A percentile compares a stretch with the other conserved stretches of the same genome.
Evolutionary conservation across 2,329 filamentous ascomycete genomes (phyloP).

Genomic region (Colletotrichum godetiae): DNA sequence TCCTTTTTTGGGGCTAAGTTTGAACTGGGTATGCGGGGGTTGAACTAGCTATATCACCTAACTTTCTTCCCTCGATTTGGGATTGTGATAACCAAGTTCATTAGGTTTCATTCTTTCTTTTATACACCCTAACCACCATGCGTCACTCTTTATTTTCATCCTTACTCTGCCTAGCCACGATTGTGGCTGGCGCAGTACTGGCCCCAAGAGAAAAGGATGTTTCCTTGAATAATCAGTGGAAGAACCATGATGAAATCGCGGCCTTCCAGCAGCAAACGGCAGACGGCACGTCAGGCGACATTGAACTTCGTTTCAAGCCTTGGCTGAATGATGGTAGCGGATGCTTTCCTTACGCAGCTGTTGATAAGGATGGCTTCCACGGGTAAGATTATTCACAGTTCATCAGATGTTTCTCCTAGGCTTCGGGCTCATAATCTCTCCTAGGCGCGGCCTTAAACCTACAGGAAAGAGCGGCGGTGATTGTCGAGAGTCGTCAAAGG

Average conservation of each 20-base stretch:
- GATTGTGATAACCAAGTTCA: too few species aligned
- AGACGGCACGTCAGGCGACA: background rate
- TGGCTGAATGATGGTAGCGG: background rate
- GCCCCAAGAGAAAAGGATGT: background rate
- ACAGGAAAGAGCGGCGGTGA: background rate
- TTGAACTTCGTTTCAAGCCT: conserved; percentile 13
- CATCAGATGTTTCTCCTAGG: background rate
- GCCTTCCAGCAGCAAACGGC: background rate
- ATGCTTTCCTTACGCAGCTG: conserved; percentile 9
- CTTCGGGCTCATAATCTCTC: background rate
- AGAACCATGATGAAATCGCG: background rate
- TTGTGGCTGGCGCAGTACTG: background rate
- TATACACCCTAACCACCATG: background rate
- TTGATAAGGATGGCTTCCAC: conserved; percentile 8
- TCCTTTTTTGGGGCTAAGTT: too few species aligned
- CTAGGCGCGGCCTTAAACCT: background rate
- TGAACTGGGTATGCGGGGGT: background rate
- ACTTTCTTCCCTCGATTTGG: background rate
- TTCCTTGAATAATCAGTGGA: background rate
- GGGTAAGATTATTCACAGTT: background rate
- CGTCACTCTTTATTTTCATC: background rate
- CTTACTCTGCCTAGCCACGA: background rate
- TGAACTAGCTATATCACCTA: background rate
- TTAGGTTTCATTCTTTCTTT: background rate
- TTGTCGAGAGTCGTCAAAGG: background rate